Evolutionary conservation across 2,329 filamentous ascomycete genomes (phyloP).

Genomic region (Pleurostoma richardsiae): DNA sequence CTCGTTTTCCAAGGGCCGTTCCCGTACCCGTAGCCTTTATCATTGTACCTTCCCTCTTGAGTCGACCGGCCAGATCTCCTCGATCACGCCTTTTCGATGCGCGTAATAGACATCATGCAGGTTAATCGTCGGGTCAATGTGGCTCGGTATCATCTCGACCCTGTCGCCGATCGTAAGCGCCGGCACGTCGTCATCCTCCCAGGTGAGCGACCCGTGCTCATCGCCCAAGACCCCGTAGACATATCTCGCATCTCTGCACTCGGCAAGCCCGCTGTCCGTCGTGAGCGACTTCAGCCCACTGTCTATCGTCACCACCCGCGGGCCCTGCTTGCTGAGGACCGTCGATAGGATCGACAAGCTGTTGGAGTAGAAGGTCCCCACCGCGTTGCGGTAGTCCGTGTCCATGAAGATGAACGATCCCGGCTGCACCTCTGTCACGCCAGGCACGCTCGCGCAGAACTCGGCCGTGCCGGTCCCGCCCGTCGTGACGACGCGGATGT

Average conservation of each 20-base stretch:
- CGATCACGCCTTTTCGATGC: slow-evolving; percentile 37
- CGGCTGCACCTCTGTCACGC: slow-evolving; percentile 48
- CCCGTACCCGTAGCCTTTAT: neutral
- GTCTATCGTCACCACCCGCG: slow-evolving; percentile 39
- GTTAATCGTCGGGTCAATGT: slow-evolving; percentile 50
- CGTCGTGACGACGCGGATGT: slow-evolving; percentile 44
- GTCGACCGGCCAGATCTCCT: slow-evolving; percentile 47
- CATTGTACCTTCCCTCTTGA: slow-evolving; percentile 46
- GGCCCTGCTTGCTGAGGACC: slow-evolving; percentile 40
- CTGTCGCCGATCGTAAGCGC: slow-evolving; percentile 36
- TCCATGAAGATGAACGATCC: slow-evolving; percentile 55
- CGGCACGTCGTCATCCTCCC: slow-evolving; percentile 30
- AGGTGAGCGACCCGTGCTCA: slow-evolving; percentile 41
- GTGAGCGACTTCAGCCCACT: slow-evolving; percentile 44
- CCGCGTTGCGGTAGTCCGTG: slow-evolving; percentile 48
- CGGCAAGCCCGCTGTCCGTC: slow-evolving; percentile 44
- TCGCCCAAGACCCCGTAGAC: slow-evolving; percentile 39
- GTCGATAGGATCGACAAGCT: slow-evolving; percentile 43
- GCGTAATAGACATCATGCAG: slow-evolving; percentile 46
- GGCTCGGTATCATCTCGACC: slow-evolving; percentile 47
- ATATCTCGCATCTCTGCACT: slow-evolving; percentile 38
- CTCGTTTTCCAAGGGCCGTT: no score
- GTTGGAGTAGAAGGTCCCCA: slow-evolving; percentile 41
- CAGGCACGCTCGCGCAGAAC: slow-evolving; percentile 43
- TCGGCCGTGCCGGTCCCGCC: slow-evolving; percentile 48